Percentiles rank a stretch among this genome's conserved stretches.
Conservation (phyloP, 1,284 basidiomycete genomes). For the Fomitopsis schrenkii region DNA sequence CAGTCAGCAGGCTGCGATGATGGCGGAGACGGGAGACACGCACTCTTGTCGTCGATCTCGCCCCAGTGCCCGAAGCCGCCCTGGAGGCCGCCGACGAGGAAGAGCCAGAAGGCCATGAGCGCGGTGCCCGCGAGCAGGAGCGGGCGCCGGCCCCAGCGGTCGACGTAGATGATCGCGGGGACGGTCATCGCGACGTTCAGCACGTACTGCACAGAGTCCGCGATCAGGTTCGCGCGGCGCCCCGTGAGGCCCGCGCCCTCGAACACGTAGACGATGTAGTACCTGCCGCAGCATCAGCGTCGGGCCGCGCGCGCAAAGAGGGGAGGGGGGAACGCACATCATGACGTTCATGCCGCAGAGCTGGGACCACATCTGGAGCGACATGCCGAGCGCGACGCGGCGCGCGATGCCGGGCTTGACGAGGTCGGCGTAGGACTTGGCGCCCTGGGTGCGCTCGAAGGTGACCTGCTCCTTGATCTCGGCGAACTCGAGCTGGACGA, state of each 20-base stretch:
- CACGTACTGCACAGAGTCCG: slow-evolving; percentile 78
- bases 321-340: slow-evolving; percentile 45
- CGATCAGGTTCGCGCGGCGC: slow-evolving; percentile 65
- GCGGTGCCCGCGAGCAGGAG: slow-evolving; percentile 64
- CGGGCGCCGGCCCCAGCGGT: slow-evolving; percentile 77
- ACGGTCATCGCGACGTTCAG: slow-evolving; percentile 69
- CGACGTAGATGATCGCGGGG: slow-evolving; percentile 75
- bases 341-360: slow-evolving; percentile 51
- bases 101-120: slow-evolving; percentile 73
- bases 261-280: slow-evolving; percentile 77
- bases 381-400: slow-evolving; percentile 38
- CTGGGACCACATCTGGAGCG: slow-evolving; percentile 46
- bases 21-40: slow-evolving; percentile 1
- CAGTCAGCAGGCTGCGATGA: neutral
- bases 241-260: slow-evolving; percentile 73
- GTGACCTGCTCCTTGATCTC: slow-evolving; percentile 76
- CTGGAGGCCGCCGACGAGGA: slow-evolving; percentile 73
- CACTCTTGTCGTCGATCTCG: slow-evolving; percentile 31
- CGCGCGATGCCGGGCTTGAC: slow-evolving; percentile 43
- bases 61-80: slow-evolving; percentile 65
- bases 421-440: slow-evolving; percentile 70
- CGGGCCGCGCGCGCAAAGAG: neutral
- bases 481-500: slow-evolving; percentile 75
- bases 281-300: slow-evolving; percentile 33
- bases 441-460: slow-evolving; percentile 68